These are phyloP conservation scores for Backusella luteola DNA, from an alignment of 192 early-diverging fungal genomes.

Conservation along the genomic window DNA sequence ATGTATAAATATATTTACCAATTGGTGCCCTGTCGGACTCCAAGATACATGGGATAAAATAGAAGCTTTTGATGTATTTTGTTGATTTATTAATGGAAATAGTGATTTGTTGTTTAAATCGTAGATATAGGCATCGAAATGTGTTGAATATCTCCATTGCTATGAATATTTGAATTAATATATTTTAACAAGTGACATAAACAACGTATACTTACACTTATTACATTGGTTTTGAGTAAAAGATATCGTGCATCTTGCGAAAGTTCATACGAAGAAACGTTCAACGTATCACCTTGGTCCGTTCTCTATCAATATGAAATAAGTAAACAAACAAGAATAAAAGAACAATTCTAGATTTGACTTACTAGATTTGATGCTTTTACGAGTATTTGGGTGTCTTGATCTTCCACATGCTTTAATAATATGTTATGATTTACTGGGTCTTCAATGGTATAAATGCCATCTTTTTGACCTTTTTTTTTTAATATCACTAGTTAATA, in stretches of 20 bases:
- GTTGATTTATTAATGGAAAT: constrained; percentile 51
- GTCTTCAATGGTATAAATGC: constrained; percentile 8
- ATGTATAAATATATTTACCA: constrained; percentile 42
- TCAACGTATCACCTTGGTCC: not conserved
- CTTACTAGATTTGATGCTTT: constrained; percentile 18
- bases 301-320: not conserved
- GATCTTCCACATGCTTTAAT: constrained; percentile 14
- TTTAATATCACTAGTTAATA: constrained; percentile 7
- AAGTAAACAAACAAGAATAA: not conserved
- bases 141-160: constrained; percentile 83
- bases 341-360: not conserved
- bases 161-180: constrained; percentile 15
- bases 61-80: constrained; percentile 39
- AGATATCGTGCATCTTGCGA: constrained; percentile 80
- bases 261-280: constrained; percentile 50
- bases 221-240: constrained; percentile 60
- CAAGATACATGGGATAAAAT: constrained; percentile 66
- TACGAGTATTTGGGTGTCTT: constrained; percentile 12
- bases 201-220: constrained; percentile 41
- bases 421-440: constrained; percentile 7
- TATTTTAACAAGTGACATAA: not conserved
- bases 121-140: constrained; percentile 78
- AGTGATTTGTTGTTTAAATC: constrained; percentile 55
- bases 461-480: constrained; percentile 12
- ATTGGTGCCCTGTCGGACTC: constrained; percentile 72